Conservation (phyloP, 2,329 filamentous ascomycete species). For the Hymenoscyphus infarciens region DNA sequence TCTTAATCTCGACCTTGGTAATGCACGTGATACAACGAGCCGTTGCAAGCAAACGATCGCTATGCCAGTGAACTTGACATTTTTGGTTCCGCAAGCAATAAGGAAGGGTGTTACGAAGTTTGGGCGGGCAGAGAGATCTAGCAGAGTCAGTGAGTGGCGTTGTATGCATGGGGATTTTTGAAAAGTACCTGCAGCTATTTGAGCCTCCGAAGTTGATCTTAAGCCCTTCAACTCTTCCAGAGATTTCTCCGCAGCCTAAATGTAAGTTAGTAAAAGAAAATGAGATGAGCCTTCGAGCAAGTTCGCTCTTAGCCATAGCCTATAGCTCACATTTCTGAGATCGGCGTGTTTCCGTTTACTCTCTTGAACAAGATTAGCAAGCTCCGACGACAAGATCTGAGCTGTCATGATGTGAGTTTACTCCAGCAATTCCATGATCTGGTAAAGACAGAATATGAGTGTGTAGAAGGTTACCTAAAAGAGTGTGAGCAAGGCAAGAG, state of each 20-base stretch:
- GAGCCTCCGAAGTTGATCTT: conserved; percentile 68
- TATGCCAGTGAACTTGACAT: conserved; percentile 84
- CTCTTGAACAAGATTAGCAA: conserved; percentile 88
- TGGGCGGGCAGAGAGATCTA: conserved; percentile 77
- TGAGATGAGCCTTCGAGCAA: background rate
- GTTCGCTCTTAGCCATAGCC: conserved; percentile 5
- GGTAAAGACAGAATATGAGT: conserved; percentile 7
- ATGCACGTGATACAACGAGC: conserved; percentile 75
- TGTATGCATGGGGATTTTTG: conserved; percentile 6
- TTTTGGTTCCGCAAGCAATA: conserved; percentile 85
- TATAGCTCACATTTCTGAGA: conserved; percentile 65
- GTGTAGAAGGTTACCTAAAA: background rate
- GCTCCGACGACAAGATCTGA: conserved; percentile 82
- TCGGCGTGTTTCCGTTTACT: conserved; percentile 93
- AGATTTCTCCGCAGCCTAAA: conserved; percentile 88
- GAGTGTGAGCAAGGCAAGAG: conserved; percentile 8
- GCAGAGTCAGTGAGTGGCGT: conserved; percentile 10
- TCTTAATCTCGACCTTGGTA: conserved; percentile 74
- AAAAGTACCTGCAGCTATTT: conserved; percentile 37
- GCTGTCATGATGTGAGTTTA: conserved; percentile 65
- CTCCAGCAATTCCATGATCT: conserved; percentile 25
- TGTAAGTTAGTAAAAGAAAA: conserved; percentile 20
- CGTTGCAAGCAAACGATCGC: conserved; percentile 86
- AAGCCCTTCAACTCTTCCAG: conserved; percentile 82
- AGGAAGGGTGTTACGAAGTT: conserved; percentile 92